Conservation (phyloP, 495 filamentous ascomycete species). For the Aspergillus nanangensis region DNA sequence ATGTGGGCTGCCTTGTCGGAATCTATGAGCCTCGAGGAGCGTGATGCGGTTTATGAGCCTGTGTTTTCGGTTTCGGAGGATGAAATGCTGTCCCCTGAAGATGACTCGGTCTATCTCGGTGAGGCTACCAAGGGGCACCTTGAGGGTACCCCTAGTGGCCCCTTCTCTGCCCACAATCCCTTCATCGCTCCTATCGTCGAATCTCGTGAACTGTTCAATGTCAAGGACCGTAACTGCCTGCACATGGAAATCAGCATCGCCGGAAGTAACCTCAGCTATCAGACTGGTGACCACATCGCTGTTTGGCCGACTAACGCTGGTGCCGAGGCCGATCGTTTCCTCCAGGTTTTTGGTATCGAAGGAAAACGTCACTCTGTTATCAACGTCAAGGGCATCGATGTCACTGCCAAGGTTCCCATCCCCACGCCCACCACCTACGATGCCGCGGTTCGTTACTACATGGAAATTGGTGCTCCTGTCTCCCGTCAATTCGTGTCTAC, state of each 20-base stretch:
- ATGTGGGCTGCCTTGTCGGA: conserved; percentile 89
- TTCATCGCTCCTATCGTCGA: conserved; percentile 92
- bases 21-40: conserved; percentile 85
- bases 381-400: conserved; percentile 86
- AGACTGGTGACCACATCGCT: conserved; percentile 95
- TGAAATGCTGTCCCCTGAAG: conserved; percentile 66
- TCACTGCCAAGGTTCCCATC: conserved; percentile 96
- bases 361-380: conserved; percentile 81
- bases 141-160: conserved; percentile 77
- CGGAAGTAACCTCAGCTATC: conserved; percentile 76
- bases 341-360: conserved; percentile 69
- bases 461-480: conserved; percentile 93
- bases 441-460: conserved; percentile 88
- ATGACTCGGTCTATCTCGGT: conserved; percentile 87
- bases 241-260: conserved; percentile 95
- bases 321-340: conserved; percentile 85
- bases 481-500: conserved; percentile 93
- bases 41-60: conserved; percentile 93
- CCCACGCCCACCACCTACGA: conserved; percentile 97
- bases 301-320: conserved; percentile 97
- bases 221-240: conserved; percentile 90
- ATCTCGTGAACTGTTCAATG: conserved; percentile 85
- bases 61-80: conserved; percentile 81
- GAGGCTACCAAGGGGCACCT: conserved; percentile 97
- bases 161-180: conserved; percentile 94